Percentiles rank a stretch among this genome's conserved stretches.
Conservation (phyloP, 1,139 yeast genomes). For the Kazachstania sp. region DNA sequence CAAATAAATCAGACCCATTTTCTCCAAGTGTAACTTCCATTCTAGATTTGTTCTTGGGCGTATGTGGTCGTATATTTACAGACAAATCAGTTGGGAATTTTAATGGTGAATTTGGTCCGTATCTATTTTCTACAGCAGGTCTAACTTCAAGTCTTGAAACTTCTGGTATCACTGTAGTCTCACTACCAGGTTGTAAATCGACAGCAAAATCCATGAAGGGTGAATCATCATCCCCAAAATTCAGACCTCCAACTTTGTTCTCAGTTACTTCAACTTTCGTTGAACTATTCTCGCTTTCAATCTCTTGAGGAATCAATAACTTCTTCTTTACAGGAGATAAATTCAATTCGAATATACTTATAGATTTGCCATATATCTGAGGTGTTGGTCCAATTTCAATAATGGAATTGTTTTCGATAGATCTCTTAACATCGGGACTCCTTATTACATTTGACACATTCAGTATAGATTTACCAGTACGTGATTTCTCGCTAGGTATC, state of each 20-base stretch:
- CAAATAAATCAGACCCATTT: neutral
- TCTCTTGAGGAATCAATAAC: constrained; percentile 1
- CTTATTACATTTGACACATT: neutral
- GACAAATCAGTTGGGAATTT: constrained; percentile 12
- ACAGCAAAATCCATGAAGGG: neutral
- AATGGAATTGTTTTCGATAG: neutral
- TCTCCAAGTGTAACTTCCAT: neutral
- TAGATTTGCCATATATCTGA: constrained; percentile 29
- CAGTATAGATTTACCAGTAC: neutral
- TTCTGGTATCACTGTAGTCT: neutral
- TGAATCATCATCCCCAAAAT: neutral
- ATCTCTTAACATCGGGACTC: neutral
- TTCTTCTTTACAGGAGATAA: constrained; percentile 24
- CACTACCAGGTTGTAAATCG: neutral
- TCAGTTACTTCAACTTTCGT: neutral
- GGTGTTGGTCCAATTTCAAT: constrained; percentile 30
- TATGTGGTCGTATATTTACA: constrained; percentile 8
- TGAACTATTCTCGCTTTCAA: neutral
- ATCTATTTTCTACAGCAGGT: constrained; percentile 2
- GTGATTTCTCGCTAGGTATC: neutral
- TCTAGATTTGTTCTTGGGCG: constrained; percentile 3
- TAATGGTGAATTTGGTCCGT: constrained; percentile 30
- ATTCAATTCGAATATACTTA: constrained; percentile 28
- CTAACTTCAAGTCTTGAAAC: neutral
- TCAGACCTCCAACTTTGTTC: neutral